Base-by-base conservation (phyloP, 257 asterid species). In the Forsythia suspensa region DNA sequence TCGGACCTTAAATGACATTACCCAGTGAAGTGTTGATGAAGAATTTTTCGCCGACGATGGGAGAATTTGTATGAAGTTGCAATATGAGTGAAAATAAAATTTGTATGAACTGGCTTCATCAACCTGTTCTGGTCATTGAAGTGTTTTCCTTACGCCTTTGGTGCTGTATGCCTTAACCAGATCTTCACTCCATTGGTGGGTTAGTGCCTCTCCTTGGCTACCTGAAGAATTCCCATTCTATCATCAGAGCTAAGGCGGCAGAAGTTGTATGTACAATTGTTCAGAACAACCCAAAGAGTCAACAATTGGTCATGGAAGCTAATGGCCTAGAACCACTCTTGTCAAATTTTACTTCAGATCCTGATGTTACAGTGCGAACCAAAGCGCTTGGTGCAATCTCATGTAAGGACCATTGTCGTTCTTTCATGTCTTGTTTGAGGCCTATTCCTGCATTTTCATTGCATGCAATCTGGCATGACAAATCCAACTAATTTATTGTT, bases 221-320 rank as follows among this genome's bases (percentile, higher is more conserved):
- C 87, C 87, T 96, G 78, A 89, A 80, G 79, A 92, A 85, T 70
- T 46, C 96, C 39, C 93, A 94, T 78, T 84, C 97, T 57, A 92
- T 91, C 82, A 90, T 96, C n/a, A 88, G 96, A 88, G 95, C 98
- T 2, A 96, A 96, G 87, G 98, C 99, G 15, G 98, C 98, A 4
- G 99, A 94, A 80, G 97, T 96, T 24, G 94, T 96, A 7, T 88
- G 87, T 90, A 96, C 99, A 13, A 84, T 94, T 44, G 97, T 96
- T 70, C 99, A 96, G 86, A 96, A 96, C 91, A 96, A 96, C 71
- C 98, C 99, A 0, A 92, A 9, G 79, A 89, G 99, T 84, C 98
- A 96, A 66, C 92, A 92, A 77, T 67, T 94, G 84, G 97, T 96
- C 40, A 91, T 96, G 97, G 97, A 93, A 74, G 95, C 97, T 40